Evolutionary conservation across 352 stramenopile genomes (phyloP).

Genomic region (Pythium pyrilobum): DNA sequence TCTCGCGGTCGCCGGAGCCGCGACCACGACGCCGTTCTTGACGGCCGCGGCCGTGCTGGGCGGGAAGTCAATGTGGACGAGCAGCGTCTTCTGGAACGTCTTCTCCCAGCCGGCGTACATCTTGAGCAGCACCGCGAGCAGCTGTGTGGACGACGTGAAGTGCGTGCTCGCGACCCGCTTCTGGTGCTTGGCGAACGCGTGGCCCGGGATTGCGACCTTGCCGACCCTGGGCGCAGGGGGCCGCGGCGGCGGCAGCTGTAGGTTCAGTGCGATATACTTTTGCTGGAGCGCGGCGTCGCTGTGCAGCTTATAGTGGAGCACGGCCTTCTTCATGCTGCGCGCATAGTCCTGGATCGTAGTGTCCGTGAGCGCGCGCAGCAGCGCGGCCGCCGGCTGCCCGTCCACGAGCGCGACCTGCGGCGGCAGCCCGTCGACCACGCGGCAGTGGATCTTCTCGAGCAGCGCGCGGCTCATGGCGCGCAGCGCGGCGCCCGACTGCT

Average conservation of each 20-base stretch:
- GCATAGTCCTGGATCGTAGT: conserved; percentile 88
- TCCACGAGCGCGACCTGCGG: conserved; percentile 54
- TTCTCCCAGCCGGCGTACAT: conserved; percentile 91
- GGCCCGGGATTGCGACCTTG: conserved; percentile 74
- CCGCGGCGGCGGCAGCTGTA: conserved; percentile 34
- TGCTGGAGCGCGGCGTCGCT: conserved; percentile 48
- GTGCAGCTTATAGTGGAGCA: conserved; percentile 63
- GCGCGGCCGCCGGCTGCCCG: conserved; percentile 39
- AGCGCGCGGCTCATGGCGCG: conserved; percentile 73
- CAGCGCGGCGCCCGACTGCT: conserved; percentile 67
- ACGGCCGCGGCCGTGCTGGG: background rate
- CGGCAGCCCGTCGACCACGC: conserved; percentile 78
- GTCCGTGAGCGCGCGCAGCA: conserved; percentile 85
- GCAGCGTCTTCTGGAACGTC: conserved; percentile 68
- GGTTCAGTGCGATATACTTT: conserved; percentile 65
- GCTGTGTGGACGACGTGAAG: conserved; percentile 51
- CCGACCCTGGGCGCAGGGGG: conserved; percentile 35
- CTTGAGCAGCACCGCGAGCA: conserved; percentile 78
- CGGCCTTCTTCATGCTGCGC: conserved; percentile 90
- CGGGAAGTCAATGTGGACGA: conserved; percentile 63
- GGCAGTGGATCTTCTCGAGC: conserved; percentile 80
- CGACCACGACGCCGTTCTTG: background rate
- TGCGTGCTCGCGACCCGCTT: conserved; percentile 37
- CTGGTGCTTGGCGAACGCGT: conserved; percentile 58
- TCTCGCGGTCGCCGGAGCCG: conserved; percentile 1